These are phyloP conservation scores for Oryza punctata DNA, from an alignment of 176 grass and related monocot genomes.

Conservation along the genomic window DNA sequence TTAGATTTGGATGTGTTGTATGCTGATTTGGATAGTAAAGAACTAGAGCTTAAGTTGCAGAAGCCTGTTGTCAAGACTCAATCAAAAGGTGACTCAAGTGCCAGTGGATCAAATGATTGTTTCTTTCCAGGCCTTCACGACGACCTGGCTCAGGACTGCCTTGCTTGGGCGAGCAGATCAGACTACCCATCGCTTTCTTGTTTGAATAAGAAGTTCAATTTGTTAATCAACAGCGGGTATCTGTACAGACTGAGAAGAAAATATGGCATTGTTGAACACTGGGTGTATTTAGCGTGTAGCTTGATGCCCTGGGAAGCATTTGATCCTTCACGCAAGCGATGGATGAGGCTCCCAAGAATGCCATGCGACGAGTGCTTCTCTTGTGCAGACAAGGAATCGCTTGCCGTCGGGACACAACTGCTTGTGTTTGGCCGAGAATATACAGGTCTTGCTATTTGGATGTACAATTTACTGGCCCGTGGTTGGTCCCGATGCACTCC, in stretches of 20 bases:
- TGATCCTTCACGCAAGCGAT: slow-evolving; percentile 66
- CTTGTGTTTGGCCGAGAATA: slow-evolving; percentile 91
- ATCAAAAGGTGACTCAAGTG: slow-evolving; percentile 40
- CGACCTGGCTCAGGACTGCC: slow-evolving; percentile 78
- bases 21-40: slow-evolving; percentile 40
- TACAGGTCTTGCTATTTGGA: slow-evolving; percentile 85
- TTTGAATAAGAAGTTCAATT: slow-evolving; percentile 77
- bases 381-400: slow-evolving; percentile 89
- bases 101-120: slow-evolving; percentile 64
- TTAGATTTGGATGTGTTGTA: slow-evolving; percentile 31
- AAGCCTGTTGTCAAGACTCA: slow-evolving; percentile 42
- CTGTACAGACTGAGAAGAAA: slow-evolving; percentile 76
- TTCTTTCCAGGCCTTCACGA: slow-evolving; percentile 79
- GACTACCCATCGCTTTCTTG: slow-evolving; percentile 75
- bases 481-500: slow-evolving; percentile 71
- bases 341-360: slow-evolving; percentile 87
- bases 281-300: slow-evolving; percentile 86
- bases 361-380: slow-evolving; percentile 92
- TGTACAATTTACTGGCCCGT: slow-evolving; percentile 68
- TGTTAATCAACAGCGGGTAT: slow-evolving; percentile 76
- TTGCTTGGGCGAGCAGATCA: slow-evolving; percentile 81
- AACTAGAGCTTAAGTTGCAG: slow-evolving; percentile 53
- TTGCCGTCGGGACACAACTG: slow-evolving; percentile 85
- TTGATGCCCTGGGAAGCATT: slow-evolving; percentile 92
- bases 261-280: slow-evolving; percentile 75